Conservation (phyloP, 495 filamentous ascomycete species). For the Aspergillus homomorphus region DNA sequence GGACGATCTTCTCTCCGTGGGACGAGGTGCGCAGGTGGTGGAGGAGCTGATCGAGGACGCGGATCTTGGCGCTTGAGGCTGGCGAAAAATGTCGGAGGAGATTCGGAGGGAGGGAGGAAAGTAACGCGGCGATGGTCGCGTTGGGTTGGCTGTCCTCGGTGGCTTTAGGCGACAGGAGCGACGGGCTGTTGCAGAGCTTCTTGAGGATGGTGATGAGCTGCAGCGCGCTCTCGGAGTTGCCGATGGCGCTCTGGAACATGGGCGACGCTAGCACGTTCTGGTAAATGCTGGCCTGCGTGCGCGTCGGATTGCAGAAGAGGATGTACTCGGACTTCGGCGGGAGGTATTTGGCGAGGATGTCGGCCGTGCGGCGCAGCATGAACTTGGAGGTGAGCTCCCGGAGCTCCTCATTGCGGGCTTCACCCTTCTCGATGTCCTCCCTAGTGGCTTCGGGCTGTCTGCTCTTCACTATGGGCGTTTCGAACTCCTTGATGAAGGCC, state of each 20-base stretch:
- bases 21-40: slow-evolving; percentile 59
- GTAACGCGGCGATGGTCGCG: slow-evolving; percentile 45
- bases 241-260: slow-evolving; percentile 61
- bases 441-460: slow-evolving; percentile 65
- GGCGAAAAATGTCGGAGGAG: slow-evolving; percentile 56
- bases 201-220: slow-evolving; percentile 77
- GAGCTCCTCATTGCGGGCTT: slow-evolving; percentile 65
- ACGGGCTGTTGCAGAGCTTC: slow-evolving; percentile 80
- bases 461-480: slow-evolving; percentile 68
- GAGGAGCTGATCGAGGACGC: slow-evolving; percentile 67
- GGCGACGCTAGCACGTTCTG: slow-evolving; percentile 67
- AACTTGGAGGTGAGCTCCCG: slow-evolving; percentile 65
- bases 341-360: slow-evolving; percentile 68
- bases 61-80: slow-evolving; percentile 65
- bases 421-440: slow-evolving; percentile 72
- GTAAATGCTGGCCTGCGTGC: slow-evolving; percentile 66
- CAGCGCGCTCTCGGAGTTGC: slow-evolving; percentile 65
- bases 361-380: slow-evolving; percentile 74
- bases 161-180: slow-evolving; percentile 51
- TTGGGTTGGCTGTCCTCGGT: slow-evolving; percentile 32
- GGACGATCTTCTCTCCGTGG: slow-evolving; percentile 65
- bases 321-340: slow-evolving; percentile 79
- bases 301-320: slow-evolving; percentile 70
- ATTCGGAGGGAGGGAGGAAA: slow-evolving; percentile 56
- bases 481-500: slow-evolving; percentile 70